phyloP scores from a whole-genome alignment of 768 basidiomycete genomes.

The Mycena maculata region DNA sequence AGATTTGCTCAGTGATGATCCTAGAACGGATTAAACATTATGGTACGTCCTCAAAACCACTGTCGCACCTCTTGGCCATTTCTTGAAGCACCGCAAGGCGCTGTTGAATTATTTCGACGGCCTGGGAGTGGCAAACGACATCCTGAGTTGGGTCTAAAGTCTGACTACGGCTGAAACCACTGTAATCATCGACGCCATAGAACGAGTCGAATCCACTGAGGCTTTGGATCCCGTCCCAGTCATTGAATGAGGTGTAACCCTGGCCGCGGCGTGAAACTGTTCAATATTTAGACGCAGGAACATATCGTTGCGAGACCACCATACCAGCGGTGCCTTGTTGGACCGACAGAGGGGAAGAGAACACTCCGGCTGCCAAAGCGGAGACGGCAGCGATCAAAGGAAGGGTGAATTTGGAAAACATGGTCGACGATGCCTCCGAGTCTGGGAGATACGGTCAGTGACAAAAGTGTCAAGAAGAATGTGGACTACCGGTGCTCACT shows the following conservation, averaged over 20 bases:
- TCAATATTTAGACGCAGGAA: neutral
- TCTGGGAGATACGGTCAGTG: neutral
- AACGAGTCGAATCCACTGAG: constrained; percentile 60
- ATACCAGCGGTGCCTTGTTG: neutral
- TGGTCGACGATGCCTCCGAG: constrained; percentile 38
- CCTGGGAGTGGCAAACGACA: constrained; percentile 53
- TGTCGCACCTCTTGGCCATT: constrained; percentile 56
- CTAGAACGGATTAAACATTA: constrained; percentile 36
- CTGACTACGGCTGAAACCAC: constrained; percentile 49
- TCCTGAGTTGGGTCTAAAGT: constrained; percentile 48
- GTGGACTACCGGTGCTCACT: constrained; percentile 29
- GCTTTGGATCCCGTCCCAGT: constrained; percentile 50
- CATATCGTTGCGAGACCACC: neutral
- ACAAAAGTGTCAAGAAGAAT: constrained; percentile 33
- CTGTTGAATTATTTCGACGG: constrained; percentile 58
- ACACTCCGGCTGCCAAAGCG: constrained; percentile 44
- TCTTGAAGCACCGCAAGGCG: constrained; percentile 57
- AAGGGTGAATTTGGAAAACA: constrained; percentile 54
- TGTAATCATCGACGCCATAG: constrained; percentile 57
- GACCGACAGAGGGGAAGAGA: constrained; percentile 46
- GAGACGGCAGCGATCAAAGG: constrained; percentile 46
- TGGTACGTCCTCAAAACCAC: neutral
- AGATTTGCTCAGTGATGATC: constrained; percentile 59
- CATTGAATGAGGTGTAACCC: constrained; percentile 39
- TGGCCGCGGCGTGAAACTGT: constrained; percentile 26